These are phyloP conservation scores for Trichocladium uniseriatum DNA, from an alignment of 495 filamentous ascomycete species.

Conservation along the genomic window DNA sequence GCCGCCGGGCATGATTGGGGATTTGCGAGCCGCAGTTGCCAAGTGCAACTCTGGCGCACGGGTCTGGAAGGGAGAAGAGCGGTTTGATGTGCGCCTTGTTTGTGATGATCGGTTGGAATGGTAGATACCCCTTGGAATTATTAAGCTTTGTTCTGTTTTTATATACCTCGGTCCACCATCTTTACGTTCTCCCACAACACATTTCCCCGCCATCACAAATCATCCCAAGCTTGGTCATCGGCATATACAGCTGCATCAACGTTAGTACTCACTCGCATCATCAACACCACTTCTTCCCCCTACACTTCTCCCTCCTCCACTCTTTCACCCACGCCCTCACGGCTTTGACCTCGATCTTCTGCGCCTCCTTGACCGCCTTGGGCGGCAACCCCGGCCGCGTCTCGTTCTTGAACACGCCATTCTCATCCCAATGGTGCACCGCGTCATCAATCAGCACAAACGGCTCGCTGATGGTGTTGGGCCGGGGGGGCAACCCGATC, in stretches of 20 bases:
- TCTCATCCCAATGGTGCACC: conserved; percentile 68
- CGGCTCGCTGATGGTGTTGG: conserved; percentile 49
- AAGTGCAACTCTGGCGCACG: conserved; percentile 36
- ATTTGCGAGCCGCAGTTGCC: conserved; percentile 47
- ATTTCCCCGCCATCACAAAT: too few species aligned
- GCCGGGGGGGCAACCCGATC: conserved; percentile 36
- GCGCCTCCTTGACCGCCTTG: conserved; percentile 41
- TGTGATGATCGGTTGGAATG: conserved; percentile 47
- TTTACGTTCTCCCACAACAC: too few species aligned
- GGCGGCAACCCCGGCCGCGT: conserved; percentile 46
- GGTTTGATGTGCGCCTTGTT: conserved; percentile 46
- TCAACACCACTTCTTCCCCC: background rate
- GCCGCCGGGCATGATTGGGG: conserved; percentile 49
- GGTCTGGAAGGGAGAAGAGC: conserved; percentile 48
- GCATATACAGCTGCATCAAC: too few species aligned
- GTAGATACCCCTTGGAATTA: conserved; percentile 22
- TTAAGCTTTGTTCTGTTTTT: background rate
- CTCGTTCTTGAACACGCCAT: conserved; percentile 54
- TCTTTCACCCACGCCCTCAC: conserved; percentile 58
- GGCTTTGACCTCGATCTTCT: conserved; percentile 47
- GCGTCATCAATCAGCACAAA: conserved; percentile 52
- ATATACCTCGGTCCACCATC: background rate
- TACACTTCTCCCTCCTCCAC: conserved; percentile 28
- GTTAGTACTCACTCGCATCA: background rate
- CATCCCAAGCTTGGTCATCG: too few species aligned